Percentiles rank a stretch among this genome's conserved stretches.
phyloP scores from a whole-genome alignment of 179 eudicot genomes.

The Spinacia oleracea region DNA sequence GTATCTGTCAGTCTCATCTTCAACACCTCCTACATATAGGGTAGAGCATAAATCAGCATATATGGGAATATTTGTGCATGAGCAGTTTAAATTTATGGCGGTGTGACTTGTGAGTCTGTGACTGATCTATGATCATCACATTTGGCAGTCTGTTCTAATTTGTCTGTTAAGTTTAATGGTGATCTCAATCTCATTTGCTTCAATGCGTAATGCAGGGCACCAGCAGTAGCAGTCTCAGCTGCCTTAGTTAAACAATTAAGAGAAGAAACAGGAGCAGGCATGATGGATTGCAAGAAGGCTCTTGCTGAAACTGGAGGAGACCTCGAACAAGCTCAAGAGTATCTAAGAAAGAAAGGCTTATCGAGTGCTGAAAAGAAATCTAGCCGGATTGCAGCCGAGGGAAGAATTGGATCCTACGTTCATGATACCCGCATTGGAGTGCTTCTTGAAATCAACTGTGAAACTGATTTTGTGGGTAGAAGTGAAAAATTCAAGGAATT shows the following conservation, averaged over 20 bases:
- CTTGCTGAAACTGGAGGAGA: conserved; percentile 88
- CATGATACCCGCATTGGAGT: conserved; percentile 94
- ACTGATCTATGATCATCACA: not conserved
- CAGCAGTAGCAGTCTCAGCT: conserved; percentile 69
- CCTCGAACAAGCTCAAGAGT: conserved; percentile 85
- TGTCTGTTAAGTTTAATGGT: not conserved
- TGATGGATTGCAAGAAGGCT: conserved; percentile 99
- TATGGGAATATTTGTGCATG: not conserved
- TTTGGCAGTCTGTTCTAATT: not conserved
- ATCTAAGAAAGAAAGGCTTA: conserved; percentile 89
- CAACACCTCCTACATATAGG: not conserved
- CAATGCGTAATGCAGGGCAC: conserved; percentile 42
- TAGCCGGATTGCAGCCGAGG: conserved; percentile 89
- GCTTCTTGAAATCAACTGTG: conserved; percentile 86
- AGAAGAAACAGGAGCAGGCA: conserved; percentile 94
- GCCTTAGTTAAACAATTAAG: conserved; percentile 85
- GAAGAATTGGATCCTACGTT: conserved; percentile 86
- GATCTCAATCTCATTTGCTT: conserved; percentile 10
- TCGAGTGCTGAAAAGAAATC: conserved; percentile 91
- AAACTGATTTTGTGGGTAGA: conserved; percentile 92
- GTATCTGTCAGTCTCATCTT: not conserved
- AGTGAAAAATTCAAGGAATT: conserved; percentile 80
- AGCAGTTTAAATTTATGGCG: not conserved
- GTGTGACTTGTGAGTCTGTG: not conserved
- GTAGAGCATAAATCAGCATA: not conserved